These are phyloP conservation scores for Eustoma russellianum DNA, from an alignment of 257 asterid species.

Conservation along the genomic window DNA sequence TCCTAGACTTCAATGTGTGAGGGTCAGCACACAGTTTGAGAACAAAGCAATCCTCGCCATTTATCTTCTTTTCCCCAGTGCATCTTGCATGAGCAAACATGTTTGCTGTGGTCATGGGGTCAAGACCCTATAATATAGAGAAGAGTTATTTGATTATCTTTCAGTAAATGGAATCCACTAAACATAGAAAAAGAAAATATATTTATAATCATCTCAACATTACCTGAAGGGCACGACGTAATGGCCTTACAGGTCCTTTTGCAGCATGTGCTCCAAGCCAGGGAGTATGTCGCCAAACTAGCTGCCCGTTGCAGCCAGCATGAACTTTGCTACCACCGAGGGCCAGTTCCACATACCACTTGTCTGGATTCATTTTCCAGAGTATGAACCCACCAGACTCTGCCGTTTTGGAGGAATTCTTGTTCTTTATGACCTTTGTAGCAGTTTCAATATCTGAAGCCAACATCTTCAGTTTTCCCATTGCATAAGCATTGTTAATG, in stretches of 20 bases:
- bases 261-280: slow-evolving; percentile 93
- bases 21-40: slow-evolving; percentile 59
- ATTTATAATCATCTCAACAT: neutral
- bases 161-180: neutral
- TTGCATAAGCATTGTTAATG: slow-evolving; percentile 63
- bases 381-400: slow-evolving; percentile 72
- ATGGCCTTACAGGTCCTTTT: slow-evolving; percentile 74
- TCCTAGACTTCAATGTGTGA: slow-evolving; percentile 56
- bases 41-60: slow-evolving; percentile 67
- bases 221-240: slow-evolving; percentile 78
- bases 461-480: slow-evolving; percentile 75
- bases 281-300: slow-evolving; percentile 90
- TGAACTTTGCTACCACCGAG: slow-evolving; percentile 72
- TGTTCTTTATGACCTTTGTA: slow-evolving; percentile 55
- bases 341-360: slow-evolving; percentile 83
- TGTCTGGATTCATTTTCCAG: slow-evolving; percentile 82
- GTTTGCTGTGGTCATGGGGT: slow-evolving; percentile 63
- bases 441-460: slow-evolving; percentile 74
- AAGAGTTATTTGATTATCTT: neutral
- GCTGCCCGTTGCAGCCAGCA: slow-evolving; percentile 72
- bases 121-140: slow-evolving; percentile 46
- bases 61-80: slow-evolving; percentile 61
- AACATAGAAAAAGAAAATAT: neutral
- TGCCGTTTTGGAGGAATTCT: slow-evolving; percentile 38
- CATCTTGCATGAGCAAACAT: slow-evolving; percentile 59